Conservation (phyloP, 1,284 basidiomycete genomes). For the Xerocomus amazonicus region DNA sequence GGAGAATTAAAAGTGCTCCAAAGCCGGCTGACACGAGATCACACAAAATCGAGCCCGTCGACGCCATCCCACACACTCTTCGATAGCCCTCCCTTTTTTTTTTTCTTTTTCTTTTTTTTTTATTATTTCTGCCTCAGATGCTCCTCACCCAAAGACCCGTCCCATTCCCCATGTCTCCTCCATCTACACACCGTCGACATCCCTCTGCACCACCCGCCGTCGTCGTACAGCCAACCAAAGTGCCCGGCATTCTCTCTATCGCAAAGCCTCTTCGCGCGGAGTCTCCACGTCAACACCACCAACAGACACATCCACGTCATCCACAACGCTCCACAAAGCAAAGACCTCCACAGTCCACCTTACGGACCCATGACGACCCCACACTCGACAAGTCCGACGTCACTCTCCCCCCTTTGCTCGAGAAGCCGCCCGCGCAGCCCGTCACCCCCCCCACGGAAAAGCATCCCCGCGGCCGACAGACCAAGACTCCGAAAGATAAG, state of each 20-base stretch:
- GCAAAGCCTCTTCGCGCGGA: constrained; percentile 51
- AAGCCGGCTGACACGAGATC: constrained; percentile 32
- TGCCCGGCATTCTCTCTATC: constrained; percentile 65
- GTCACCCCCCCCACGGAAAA: constrained; percentile 21
- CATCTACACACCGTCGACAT: constrained; percentile 51
- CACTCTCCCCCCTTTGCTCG: constrained; percentile 10
- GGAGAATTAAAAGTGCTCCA: constrained; percentile 35
- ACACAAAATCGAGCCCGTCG: constrained; percentile 18
- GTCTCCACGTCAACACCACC: constrained; percentile 34
- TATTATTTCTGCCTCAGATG: constrained; percentile 40
- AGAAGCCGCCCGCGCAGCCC: constrained; percentile 26
- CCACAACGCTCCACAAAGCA: constrained; percentile 37
- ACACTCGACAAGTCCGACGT: constrained; percentile 11
- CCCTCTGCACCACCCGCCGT: constrained; percentile 66
- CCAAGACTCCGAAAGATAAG: constrained; percentile 33
- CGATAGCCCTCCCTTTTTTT: constrained; percentile 32
- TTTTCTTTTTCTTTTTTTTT: constrained; percentile 17
- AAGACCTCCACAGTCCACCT: constrained; percentile 25
- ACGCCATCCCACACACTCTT: constrained; percentile 14
- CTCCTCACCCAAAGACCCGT: constrained; percentile 62
- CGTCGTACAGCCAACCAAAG: constrained; percentile 64
- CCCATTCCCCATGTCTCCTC: constrained; percentile 33
- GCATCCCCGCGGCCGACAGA: constrained; percentile 27
- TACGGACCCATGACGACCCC: constrained; percentile 22
- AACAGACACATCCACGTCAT: constrained; percentile 28